A percentile compares a stretch with the other conserved stretches of the same genome.
These are phyloP conservation scores for Solanum clarkiae DNA, from an alignment of 257 asterid genomes.

Conservation along the genomic window DNA sequence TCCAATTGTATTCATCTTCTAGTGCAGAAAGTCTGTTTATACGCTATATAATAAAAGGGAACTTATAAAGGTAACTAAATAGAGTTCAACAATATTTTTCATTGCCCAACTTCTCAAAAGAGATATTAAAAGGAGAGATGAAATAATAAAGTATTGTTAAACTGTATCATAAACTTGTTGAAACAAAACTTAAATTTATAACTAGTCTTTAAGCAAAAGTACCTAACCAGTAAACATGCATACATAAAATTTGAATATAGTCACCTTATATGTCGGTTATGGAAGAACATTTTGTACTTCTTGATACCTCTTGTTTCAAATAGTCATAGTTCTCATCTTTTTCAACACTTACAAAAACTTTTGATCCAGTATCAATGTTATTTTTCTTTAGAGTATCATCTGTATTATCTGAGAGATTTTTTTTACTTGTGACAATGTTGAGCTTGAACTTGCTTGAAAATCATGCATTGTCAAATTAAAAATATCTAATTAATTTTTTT, in stretches of 20 bases:
- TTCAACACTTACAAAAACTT: too few species aligned
- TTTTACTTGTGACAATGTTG: neutral
- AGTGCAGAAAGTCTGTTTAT: neutral
- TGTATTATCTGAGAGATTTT: too few species aligned
- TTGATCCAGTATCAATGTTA: too few species aligned
- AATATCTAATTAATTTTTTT: neutral
- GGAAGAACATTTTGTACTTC: neutral
- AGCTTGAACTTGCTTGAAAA: neutral
- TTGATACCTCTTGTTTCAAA: neutral
- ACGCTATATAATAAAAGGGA: neutral
- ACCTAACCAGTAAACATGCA: neutral
- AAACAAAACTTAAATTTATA: neutral
- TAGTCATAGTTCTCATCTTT: neutral
- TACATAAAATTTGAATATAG: neutral
- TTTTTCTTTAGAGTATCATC: too few species aligned
- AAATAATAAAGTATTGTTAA: neutral
- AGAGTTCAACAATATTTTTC: neutral
- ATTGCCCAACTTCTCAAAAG: neutral
- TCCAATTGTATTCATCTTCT: neutral
- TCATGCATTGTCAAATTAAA: neutral
- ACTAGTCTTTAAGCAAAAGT: neutral
- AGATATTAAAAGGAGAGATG: neutral
- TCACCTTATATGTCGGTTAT: neutral
- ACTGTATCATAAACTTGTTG: neutral
- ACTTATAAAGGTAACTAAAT: neutral